These are phyloP conservation scores for Tetracladium maxilliforme DNA, from an alignment of 2,329 filamentous ascomycete species.

Conservation along the genomic window DNA sequence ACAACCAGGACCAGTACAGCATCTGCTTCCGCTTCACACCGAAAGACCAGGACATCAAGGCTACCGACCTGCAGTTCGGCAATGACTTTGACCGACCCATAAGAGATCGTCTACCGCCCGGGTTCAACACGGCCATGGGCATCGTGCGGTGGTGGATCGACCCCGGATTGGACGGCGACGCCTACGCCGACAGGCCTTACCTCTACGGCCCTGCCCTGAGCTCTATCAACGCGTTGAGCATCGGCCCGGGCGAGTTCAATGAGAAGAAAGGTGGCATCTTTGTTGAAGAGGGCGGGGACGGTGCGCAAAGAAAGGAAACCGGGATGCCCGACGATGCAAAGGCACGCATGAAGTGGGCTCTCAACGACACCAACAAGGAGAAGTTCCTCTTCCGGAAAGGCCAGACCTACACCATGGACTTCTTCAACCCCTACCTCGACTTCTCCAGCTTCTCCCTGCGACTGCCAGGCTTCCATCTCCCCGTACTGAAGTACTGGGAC, in stretches of 20 bases:
- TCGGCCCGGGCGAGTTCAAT: conserved; percentile 38
- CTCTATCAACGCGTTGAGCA: conserved; percentile 62
- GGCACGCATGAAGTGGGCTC: conserved; percentile 44
- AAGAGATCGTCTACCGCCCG: conserved; percentile 69
- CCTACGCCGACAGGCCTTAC: conserved; percentile 74
- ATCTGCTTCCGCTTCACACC: conserved; percentile 68
- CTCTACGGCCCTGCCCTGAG: conserved; percentile 72
- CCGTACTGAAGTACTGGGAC: conserved; percentile 68
- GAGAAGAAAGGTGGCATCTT: conserved; percentile 33
- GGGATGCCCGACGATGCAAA: conserved; percentile 37
- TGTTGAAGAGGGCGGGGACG: conserved; percentile 50
- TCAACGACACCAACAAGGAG: conserved; percentile 30
- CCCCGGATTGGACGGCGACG: conserved; percentile 78
- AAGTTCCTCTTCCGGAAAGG: conserved; percentile 40
- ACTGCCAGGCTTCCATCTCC: conserved; percentile 58
- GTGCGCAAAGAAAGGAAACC: conserved; percentile 26
- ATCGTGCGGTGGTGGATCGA: conserved; percentile 87
- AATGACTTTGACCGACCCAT: conserved; percentile 94
- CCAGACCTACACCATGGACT: conserved; percentile 41
- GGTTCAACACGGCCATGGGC: conserved; percentile 71
- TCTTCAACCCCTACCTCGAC: conserved; percentile 87
- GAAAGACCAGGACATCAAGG: conserved; percentile 25
- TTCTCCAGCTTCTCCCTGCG: conserved; percentile 65
- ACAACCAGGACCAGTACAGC: conserved; percentile 65
- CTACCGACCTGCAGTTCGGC: conserved; percentile 65